Evolutionary conservation across 2,329 filamentous ascomycete species (phyloP), one percentile per base, ranked within the genome.

Genomic region (Dactylella cylindrospora): DNA sequence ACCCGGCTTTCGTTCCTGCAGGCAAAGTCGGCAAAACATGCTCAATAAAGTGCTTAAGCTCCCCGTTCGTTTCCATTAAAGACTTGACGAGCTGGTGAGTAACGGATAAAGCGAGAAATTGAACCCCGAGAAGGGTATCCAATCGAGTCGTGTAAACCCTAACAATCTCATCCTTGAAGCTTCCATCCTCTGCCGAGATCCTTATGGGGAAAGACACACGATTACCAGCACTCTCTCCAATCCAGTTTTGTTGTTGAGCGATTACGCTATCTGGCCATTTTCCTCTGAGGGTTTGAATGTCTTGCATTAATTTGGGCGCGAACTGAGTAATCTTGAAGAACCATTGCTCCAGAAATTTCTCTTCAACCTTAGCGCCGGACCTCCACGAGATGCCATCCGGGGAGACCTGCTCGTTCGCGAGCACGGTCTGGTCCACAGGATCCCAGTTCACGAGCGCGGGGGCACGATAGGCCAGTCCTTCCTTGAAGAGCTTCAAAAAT

Each of bases 361-460:
- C 86, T 73, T 93, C 85, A 13, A 94, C 88, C 71, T 86, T 84
- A 43, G 87, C 89, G 7, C 89, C 89, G 1, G 88, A 93, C 53
- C 89, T 81, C 90, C 90, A 95, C 1, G 89, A 95, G 68, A 78
- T 82, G 25, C 90, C 90, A 70, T 88, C 85, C 43, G 85, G 79
- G 71, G 94, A 88, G n/a, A 95, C 88, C 74, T 95, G 90, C 73
- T 95, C 90, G 71, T 95, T 95, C 8, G 90, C 90, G 59, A 95
- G 77, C 12, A 95, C 90, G 0, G 90, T 95, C 71, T 86, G 84
- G 71, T 95, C 90, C 22, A 95, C 80, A 1, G 90, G 90, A 67
- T 95, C 90, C 75, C 88, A 95, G 73, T 95, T 95, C 68, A 95
- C 90, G 65, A 90, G 75, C 15, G 88, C 87, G 68, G 93, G 84